phyloP scores from a whole-genome alignment of 805 yeast species.

The Suhomyces prunicola region DNA sequence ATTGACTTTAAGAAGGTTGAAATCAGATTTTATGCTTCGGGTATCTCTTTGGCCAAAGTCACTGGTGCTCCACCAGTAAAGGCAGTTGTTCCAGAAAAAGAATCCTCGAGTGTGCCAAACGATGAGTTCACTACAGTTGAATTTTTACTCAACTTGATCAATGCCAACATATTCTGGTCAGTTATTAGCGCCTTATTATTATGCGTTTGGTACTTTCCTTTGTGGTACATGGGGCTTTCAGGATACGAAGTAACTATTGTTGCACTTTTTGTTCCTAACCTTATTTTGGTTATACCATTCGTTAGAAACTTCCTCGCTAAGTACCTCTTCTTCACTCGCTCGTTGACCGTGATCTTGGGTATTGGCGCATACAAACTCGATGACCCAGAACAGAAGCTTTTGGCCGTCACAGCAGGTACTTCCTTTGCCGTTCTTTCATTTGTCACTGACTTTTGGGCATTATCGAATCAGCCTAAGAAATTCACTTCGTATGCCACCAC shows the following conservation, averaged over 20 bases:
- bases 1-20: conserved; percentile 66
- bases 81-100: not conserved
- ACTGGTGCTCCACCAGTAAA: not conserved
- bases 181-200: conserved; percentile 75
- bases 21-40: conserved; percentile 37
- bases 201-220: conserved; percentile 94
- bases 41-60: conserved; percentile 15
- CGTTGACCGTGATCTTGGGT: conserved; percentile 58
- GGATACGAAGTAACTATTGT: conserved; percentile 80
- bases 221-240: conserved; percentile 97
- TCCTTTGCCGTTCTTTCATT: conserved; percentile 61
- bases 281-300: conserved; percentile 45
- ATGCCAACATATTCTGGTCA: conserved; percentile 84
- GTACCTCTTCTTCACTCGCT: conserved; percentile 54
- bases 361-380: conserved; percentile 70
- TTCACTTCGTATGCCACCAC: conserved; percentile 50
- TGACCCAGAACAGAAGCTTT: conserved; percentile 68
- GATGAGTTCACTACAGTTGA: conserved; percentile 36
- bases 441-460: conserved; percentile 47
- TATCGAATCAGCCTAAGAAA: conserved; percentile 25
- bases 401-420: conserved; percentile 63
- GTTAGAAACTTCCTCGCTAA: conserved; percentile 34
- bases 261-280: conserved; percentile 55
- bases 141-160: conserved; percentile 47
- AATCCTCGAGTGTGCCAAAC: conserved; percentile 7